Conservation (phyloP, 1,284 basidiomycete genomes). For the Ganoderma boninense region DNA sequence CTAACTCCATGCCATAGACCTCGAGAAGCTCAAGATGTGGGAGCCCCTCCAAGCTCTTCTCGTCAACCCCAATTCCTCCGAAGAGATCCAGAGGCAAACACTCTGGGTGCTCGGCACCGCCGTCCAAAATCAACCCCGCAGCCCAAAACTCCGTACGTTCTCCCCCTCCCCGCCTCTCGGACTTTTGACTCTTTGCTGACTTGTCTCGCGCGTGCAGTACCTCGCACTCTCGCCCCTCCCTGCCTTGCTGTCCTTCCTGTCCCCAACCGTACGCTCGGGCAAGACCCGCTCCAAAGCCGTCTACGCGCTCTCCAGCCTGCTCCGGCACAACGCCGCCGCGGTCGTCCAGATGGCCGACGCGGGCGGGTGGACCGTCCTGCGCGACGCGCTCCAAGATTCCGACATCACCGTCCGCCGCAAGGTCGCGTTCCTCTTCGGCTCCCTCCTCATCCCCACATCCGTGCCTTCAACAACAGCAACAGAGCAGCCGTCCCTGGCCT, state of each 20-base stretch:
- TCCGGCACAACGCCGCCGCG: conserved; percentile 85
- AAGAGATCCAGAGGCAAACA: conserved; percentile 75
- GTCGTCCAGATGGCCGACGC: conserved; percentile 64
- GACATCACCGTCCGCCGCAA: conserved; percentile 85
- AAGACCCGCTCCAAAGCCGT: conserved; percentile 83
- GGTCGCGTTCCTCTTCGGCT: conserved; percentile 84
- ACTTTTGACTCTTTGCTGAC: not conserved
- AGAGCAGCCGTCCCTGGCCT: not conserved
- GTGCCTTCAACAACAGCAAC: conserved; percentile 15
- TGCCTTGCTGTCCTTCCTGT: conserved; percentile 70
- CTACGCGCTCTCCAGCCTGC: conserved; percentile 85
- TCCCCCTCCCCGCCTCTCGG: not conserved
- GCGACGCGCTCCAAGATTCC: conserved; percentile 75
- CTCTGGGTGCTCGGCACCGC: conserved; percentile 96
- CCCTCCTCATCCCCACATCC: conserved; percentile 71
- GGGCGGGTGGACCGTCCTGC: conserved; percentile 78
- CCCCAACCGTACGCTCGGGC: conserved; percentile 55
- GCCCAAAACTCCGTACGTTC: conserved; percentile 84
- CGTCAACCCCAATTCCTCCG: conserved; percentile 59
- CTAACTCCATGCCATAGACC: conserved; percentile 57
- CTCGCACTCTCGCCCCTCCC: conserved; percentile 76
- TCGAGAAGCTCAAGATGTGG: conserved; percentile 90
- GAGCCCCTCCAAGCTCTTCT: conserved; percentile 78
- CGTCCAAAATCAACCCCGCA: conserved; percentile 92
- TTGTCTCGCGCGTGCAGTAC: conserved; percentile 59